Evolutionary conservation across 495 filamentous ascomycete genomes (phyloP).

Genomic region (Penicillium nucicola): DNA sequence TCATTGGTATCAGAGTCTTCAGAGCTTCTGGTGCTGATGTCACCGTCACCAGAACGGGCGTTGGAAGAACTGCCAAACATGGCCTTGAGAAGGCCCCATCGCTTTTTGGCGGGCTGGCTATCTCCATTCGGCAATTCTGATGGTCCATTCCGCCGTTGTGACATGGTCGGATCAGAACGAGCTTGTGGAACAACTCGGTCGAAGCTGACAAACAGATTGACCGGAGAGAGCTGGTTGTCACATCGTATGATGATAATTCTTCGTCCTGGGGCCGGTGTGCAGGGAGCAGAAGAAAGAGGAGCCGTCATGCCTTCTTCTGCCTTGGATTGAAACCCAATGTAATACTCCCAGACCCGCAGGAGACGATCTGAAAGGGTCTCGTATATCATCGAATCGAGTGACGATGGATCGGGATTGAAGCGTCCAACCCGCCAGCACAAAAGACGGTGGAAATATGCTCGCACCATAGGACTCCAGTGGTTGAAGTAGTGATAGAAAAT

Average conservation of each 20-base stretch:
- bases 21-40: conserved; percentile 31
- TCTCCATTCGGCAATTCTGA: conserved; percentile 25
- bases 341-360: conserved; percentile 73
- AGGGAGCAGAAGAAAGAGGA: conserved; percentile 72
- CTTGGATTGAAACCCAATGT: conserved; percentile 65
- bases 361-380: conserved; percentile 65
- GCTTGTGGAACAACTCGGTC: conserved; percentile 54
- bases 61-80: conserved; percentile 49
- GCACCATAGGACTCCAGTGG: conserved; percentile 98
- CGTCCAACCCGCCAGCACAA: conserved; percentile 89
- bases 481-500: conserved; percentile 84
- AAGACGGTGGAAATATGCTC: conserved; percentile 91
- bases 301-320: conserved; percentile 52
- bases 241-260: conserved; percentile 89
- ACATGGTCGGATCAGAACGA: conserved; percentile 33
- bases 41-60: conserved; percentile 25
- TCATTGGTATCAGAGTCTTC: conserved; percentile 36
- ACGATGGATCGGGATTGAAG: conserved; percentile 64
- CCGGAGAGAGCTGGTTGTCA: conserved; percentile 62
- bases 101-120: conserved; percentile 49
- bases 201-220: conserved; percentile 60
- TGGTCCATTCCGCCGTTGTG: conserved; percentile 39
- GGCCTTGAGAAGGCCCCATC: conserved; percentile 68
- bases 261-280: conserved; percentile 84
- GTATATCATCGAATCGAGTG: conserved; percentile 71